Percentiles rank a stretch among this genome's conserved stretches.
These are phyloP conservation scores for Selenicereus undatus DNA, from an alignment of 148 eudicot genomes.

Conservation along the genomic window DNA sequence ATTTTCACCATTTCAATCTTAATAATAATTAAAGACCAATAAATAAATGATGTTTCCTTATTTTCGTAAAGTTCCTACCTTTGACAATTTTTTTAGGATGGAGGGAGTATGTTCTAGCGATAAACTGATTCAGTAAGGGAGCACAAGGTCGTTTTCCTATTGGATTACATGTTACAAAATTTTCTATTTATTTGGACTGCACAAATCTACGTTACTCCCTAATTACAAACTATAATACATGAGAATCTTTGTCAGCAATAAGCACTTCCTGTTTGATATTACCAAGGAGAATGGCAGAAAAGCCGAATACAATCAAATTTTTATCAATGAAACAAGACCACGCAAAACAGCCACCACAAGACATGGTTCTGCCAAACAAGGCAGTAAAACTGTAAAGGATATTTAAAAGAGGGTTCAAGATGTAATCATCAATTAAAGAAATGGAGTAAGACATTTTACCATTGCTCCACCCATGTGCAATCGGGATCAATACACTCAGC, in stretches of 20 bases:
- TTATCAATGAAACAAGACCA: background rate
- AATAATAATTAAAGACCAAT: too few species aligned
- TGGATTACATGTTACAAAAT: background rate
- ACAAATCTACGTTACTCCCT: background rate
- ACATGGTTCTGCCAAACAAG: background rate
- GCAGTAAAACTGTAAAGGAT: background rate
- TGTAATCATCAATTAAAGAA: slow-evolving; percentile 5
- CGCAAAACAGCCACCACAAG: background rate
- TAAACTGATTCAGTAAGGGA: background rate
- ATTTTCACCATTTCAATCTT: too few species aligned
- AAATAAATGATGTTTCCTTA: too few species aligned
- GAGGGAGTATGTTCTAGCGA: too few species aligned
- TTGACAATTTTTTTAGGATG: too few species aligned
- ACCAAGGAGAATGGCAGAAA: background rate
- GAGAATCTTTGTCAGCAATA: background rate
- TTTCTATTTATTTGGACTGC: background rate
- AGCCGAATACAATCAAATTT: background rate
- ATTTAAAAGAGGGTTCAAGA: background rate
- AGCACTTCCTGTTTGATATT: background rate
- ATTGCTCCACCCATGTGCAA: slow-evolving; percentile 51
- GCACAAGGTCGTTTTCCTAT: background rate
- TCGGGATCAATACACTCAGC: slow-evolving; percentile 51
- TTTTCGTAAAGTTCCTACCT: too few species aligned
- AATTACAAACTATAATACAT: background rate
- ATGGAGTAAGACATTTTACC: slow-evolving; percentile 24